Conservation (phyloP, 2,329 filamentous ascomycete genomes). For the Thermomyces lanuginosus region DNA sequence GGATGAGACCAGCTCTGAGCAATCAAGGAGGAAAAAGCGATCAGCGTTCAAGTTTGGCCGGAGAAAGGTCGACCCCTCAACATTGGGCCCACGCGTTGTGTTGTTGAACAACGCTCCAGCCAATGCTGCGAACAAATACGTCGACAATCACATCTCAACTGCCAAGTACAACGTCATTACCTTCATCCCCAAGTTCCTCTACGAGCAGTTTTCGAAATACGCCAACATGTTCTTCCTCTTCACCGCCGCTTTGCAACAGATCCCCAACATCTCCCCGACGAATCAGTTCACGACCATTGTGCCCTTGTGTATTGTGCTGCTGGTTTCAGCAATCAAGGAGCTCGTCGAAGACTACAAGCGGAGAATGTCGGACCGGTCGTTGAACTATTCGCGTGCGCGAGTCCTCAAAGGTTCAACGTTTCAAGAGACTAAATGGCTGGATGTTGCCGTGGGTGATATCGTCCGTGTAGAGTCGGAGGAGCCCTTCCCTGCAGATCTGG, state of each 20-base stretch:
- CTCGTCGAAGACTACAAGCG: slow-evolving; percentile 84
- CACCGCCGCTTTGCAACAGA: slow-evolving; percentile 85
- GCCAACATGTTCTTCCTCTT: slow-evolving; percentile 99
- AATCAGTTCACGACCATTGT: slow-evolving; percentile 94
- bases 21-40: slow-evolving; percentile 40
- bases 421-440: slow-evolving; percentile 79
- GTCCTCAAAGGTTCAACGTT: slow-evolving; percentile 74
- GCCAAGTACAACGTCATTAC: slow-evolving; percentile 91
- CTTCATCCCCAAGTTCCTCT: slow-evolving; percentile 91
- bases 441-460: slow-evolving; percentile 83
- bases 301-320: slow-evolving; percentile 71
- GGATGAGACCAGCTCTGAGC: slow-evolving; percentile 26
- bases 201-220: slow-evolving; percentile 98
- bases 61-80: slow-evolving; percentile 73
- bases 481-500: slow-evolving; percentile 84
- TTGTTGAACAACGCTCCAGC: slow-evolving; percentile 91
- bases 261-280: slow-evolving; percentile 84
- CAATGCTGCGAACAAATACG: slow-evolving; percentile 75
- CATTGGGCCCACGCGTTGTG: slow-evolving; percentile 79
- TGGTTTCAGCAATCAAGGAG: slow-evolving; percentile 94
- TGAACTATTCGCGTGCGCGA: slow-evolving; percentile 75
- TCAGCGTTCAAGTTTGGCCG: slow-evolving; percentile 80
- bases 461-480: slow-evolving; percentile 87
- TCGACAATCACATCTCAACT: slow-evolving; percentile 93
- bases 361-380: slow-evolving; percentile 65